Percentiles rank a stretch among this genome's conserved stretches.
Conservation (phyloP, 768 basidiomycete species). For the Piloderma croceum region DNA sequence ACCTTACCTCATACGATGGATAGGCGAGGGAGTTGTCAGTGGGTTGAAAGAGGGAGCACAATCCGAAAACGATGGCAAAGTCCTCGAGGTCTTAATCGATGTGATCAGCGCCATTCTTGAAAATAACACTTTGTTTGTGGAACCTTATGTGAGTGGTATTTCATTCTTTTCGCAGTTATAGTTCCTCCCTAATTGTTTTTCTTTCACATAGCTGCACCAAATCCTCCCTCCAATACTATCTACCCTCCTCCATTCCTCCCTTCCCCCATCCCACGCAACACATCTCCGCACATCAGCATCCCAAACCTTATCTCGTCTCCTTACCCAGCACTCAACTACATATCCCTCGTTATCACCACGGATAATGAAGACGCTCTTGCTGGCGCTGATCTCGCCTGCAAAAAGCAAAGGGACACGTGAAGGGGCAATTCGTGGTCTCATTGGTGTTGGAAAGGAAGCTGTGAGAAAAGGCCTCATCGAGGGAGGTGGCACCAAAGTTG, state of each 20-base stretch:
- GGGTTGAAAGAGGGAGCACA: conserved; percentile 47
- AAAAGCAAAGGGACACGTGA: conserved; percentile 80
- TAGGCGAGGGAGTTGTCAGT: conserved; percentile 78
- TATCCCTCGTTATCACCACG: conserved; percentile 84
- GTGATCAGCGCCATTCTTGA: conserved; percentile 80
- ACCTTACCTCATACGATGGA: conserved; percentile 93
- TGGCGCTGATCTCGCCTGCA: conserved; percentile 70
- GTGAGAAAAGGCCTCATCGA: conserved; percentile 78
- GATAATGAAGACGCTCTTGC: conserved; percentile 88
- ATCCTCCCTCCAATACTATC: conserved; percentile 90
- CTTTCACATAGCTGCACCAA: conserved; percentile 77
- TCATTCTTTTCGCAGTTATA: background rate
- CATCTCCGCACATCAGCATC: conserved; percentile 77
- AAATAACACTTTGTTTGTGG: conserved; percentile 86
- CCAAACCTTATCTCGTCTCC: conserved; percentile 75
- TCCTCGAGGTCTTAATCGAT: conserved; percentile 78
- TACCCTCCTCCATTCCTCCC: conserved; percentile 79
- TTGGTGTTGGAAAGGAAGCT: conserved; percentile 81
- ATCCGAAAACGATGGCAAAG: conserved; percentile 59
- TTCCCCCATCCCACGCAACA: conserved; percentile 66
- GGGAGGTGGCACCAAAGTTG: conserved; percentile 70
- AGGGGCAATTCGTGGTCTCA: conserved; percentile 83
- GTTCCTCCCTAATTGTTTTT: background rate
- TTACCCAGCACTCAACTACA: conserved; percentile 80
- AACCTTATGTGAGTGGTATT: conserved; percentile 79